Base-by-base conservation (phyloP, 2,329 filamentous ascomycete species). In the Chaetomiaceae sp. region DNA sequence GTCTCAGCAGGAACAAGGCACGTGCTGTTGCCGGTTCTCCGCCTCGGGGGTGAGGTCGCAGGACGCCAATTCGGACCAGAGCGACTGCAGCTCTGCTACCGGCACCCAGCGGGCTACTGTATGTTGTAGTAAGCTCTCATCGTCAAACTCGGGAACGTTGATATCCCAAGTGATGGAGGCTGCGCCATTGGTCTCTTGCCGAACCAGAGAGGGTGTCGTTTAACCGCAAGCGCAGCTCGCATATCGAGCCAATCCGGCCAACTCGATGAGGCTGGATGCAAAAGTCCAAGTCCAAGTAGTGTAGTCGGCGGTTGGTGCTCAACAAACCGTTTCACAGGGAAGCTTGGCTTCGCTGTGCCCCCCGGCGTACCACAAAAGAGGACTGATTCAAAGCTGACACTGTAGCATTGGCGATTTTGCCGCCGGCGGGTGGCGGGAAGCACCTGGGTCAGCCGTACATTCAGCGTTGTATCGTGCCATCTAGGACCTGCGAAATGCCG, bases 351-450 rank as follows among this genome's bases (percentile, higher is more conserved):
- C 16, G 38, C n/a, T 43, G 33, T 19, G 39, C 30, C 14, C 4
- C n/a, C 13, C 17, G 40, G 33, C 38, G 17, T 25, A 30, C 30
- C 25, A 48, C 14, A 39, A 20, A 44, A 43, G 35, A 40, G 31
- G 21, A 30, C 14, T 44, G 25, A n/a, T 33, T 17, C n/a, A 16
- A 19, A 27, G 38, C 40, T 44, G 39, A 40, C 40, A 45, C 31
- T 39, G 57, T 57, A 44, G 55, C 54, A 59, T 55, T 50, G 41
- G 44, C 17, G 47, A 48, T 58, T 58, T 50, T 59, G 49, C 54
- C 58, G 52, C 43, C 50, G 52, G 45, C 30, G 44, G 34, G 33
- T n/a, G 33, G 44, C 44, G 40, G 45, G 30, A 49, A 51, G 44
- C 48, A 52, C 48, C 47, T 50, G 46, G 51, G 27, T 35, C 43